Percentiles rank a stretch among this genome's conserved stretches.
These are phyloP conservation scores for Lentinula detonsa DNA, from an alignment of 768 basidiomycete species.

Conservation along the genomic window DNA sequence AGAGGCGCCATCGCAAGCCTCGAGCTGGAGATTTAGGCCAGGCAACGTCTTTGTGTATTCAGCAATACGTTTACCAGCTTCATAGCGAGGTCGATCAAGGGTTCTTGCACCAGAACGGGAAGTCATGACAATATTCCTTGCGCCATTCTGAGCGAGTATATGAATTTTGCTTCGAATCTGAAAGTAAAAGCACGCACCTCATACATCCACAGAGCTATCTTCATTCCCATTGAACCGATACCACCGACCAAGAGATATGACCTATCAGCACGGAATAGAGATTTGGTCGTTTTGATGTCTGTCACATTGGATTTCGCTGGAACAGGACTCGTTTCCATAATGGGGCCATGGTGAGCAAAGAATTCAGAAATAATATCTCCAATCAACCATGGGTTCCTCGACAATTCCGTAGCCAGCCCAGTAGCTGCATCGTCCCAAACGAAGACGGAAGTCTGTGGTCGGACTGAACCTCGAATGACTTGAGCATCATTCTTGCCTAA, in stretches of 20 bases:
- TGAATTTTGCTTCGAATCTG: background rate
- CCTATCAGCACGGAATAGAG: conserved; percentile 15
- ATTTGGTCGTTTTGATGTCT: background rate
- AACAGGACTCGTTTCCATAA: background rate
- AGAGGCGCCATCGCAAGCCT: conserved; percentile 13
- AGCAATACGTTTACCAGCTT: conserved; percentile 9
- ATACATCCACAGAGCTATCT: conserved; percentile 24
- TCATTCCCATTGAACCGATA: conserved; percentile 19
- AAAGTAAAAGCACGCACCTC: conserved; percentile 11
- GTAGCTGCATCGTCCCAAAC: background rate
- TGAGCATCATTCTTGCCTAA: background rate
- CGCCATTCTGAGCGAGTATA: conserved; percentile 12
- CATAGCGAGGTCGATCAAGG: conserved; percentile 8
- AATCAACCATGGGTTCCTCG: background rate
- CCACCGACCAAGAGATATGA: conserved; percentile 23
- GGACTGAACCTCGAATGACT: background rate
- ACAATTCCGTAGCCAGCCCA: background rate
- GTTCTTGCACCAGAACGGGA: conserved; percentile 15
- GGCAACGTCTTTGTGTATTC: conserved; percentile 10
- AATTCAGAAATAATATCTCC: background rate
- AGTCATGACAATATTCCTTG: conserved; percentile 17
- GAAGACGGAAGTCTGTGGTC: background rate
- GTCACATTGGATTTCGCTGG: background rate
- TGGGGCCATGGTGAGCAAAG: background rate
- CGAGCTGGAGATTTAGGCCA: conserved; percentile 13